phyloP scores from a whole-genome alignment of 768 basidiomycete species.

The Pholiota molesta region DNA sequence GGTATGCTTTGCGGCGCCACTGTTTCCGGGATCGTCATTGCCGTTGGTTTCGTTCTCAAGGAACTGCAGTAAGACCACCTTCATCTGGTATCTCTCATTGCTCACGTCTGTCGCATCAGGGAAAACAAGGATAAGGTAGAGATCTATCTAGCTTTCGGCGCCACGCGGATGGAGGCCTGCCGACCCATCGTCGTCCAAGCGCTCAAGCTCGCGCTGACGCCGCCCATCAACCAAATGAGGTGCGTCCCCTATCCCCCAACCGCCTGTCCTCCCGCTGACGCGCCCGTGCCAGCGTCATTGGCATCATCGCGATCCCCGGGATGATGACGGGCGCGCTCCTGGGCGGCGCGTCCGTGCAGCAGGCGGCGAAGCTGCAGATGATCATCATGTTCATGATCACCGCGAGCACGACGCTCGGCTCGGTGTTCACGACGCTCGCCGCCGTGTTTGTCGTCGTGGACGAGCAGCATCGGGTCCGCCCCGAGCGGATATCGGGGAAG shows the following conservation, averaged over 20 bases:
- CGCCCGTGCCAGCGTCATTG: slow-evolving; percentile 57
- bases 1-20: slow-evolving; percentile 88
- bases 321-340: slow-evolving; percentile 95
- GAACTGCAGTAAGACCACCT: slow-evolving; percentile 63
- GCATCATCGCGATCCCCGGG: slow-evolving; percentile 80
- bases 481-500: slow-evolving; percentile 3
- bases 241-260: slow-evolving; percentile 27
- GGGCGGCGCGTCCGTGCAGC: slow-evolving; percentile 81
- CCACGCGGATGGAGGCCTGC: slow-evolving; percentile 82
- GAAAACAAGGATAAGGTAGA: slow-evolving; percentile 88
- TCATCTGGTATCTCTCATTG: too few relatives aligned
- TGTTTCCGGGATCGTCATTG: slow-evolving; percentile 75
- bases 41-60: slow-evolving; percentile 69
- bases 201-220: slow-evolving; percentile 77
- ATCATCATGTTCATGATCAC: slow-evolving; percentile 95
- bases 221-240: slow-evolving; percentile 89
- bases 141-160: slow-evolving; percentile 84
- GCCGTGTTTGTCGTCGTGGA: slow-evolving; percentile 55
- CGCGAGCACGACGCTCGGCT: slow-evolving; percentile 71
- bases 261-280: too few relatives aligned
- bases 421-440: slow-evolving; percentile 64
- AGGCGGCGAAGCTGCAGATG: slow-evolving; percentile 88
- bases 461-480: slow-evolving; percentile 5
- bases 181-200: slow-evolving; percentile 78
- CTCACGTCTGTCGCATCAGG: slow-evolving; percentile 33